Base-by-base conservation (phyloP, 805 yeast species). In the Saccharomyces jurei region DNA sequence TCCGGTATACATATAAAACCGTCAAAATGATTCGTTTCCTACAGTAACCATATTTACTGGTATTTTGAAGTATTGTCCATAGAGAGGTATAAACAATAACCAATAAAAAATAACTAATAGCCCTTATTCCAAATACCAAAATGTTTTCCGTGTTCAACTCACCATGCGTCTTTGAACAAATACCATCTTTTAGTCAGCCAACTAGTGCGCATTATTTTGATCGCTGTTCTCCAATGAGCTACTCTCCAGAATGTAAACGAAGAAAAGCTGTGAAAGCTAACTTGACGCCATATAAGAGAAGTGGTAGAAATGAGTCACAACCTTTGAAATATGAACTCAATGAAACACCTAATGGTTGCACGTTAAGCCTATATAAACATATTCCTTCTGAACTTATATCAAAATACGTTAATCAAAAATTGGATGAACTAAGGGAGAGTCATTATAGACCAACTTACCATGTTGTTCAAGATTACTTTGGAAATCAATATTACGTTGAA, bases 401-500 rank as follows among this genome's bases (percentile, higher is more conserved):
- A 10, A 27, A 57, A 1, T 62, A 57, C 11, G 54, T 67, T 26
- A 53, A 59, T 41, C 27, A 51, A 2, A 52, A 58, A 27, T 26
- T 64, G 4, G 27, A 50, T 21, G 58, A 56, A 41, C 41, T 63
- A 14, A 63, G 60, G 52, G 63, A 63, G 28, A 53, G 52, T 27
- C 41, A 56, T 30, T 50, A 60, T 44, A 55, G 59, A 36, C 69
- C 70, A 22, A 53, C 46, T 11, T 66, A 65, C 52, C 60, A 53
- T 25, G 48, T 65, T 5, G 68, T 62, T 1, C 55, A 55, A 8
- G 70, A 66, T 49, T 46, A 60, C 10, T 63, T 61, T 48, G 71
- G 71, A 31, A 70, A 65, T 46, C 66, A 65, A 27, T 69, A 61
- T 50, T 69, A 65, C 28, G 65, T 66, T 31, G 66, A 63, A 51